Base-by-base conservation (phyloP, 108 stramenopile species). In the Schizochytrium sp. region DNA sequence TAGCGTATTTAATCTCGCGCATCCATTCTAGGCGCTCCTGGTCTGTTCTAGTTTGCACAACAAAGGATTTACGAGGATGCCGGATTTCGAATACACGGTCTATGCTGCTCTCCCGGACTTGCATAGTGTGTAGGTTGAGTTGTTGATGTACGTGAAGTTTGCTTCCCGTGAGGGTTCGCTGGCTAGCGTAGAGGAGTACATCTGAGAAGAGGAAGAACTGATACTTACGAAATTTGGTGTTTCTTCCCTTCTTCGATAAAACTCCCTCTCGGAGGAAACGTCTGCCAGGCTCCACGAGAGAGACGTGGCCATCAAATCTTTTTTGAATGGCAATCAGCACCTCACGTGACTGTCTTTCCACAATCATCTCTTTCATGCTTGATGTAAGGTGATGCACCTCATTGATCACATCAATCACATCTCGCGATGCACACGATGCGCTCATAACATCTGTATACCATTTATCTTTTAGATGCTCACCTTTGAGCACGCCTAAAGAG, bases 161-260 rank as follows among this genome's bases (percentile, higher is more conserved):
- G 76, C 53, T 83, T 1, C 76, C 47, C 53, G 28, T 55, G 50
- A 83, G 76, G 5, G 76, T 83, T 17, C 76, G 76, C 45, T 83
- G 76, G 76, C 76, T 83, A 7, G 76, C 76, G 47, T 83, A 83
- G 45, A 83, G 38, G 45, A 83, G 47, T 17, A 83, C 38, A 53
- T 83, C 76, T 5, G 76, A 83, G 40, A 83, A 83, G 50, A 83
- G 76, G 3, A 83, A 83, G 28, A 83, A 83, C 50, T 83, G 76
- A 53, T 83, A 83, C 76, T 83, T 83, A 53, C 76, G 76, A 2
- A 55, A 83, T 40, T 83, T 83, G 76, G 49, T 83, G 76, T 83
- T 83, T 47, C 76, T 47, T 13, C 50, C 38, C 12, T 53, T 47
- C 76, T 83, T 83, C 76, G 55, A 38, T 5, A 83, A 40, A 5